Percentiles rank a stretch among this genome's conserved stretches.
These are phyloP conservation scores for Coniella lustricola DNA, from an alignment of 2,329 filamentous ascomycete genomes.

Conservation along the genomic window DNA sequence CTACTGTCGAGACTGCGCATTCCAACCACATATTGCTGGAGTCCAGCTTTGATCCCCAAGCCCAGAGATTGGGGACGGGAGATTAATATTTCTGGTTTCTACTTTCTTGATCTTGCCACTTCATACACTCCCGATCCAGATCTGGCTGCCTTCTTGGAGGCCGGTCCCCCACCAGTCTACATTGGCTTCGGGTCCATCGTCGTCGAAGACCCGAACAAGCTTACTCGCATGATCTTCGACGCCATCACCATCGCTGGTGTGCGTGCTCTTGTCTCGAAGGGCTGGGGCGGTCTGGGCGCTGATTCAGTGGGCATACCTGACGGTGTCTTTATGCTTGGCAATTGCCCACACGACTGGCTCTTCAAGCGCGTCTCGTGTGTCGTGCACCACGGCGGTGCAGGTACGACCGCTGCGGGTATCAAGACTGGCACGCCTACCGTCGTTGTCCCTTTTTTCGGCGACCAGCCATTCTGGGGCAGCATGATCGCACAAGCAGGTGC, in stretches of 20 bases:
- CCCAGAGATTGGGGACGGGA: slow-evolving; percentile 65
- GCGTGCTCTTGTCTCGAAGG: slow-evolving; percentile 77
- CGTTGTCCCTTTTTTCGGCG: slow-evolving; percentile 80
- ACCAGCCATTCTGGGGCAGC: slow-evolving; percentile 76
- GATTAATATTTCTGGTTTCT: slow-evolving; percentile 71
- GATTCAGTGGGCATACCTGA: slow-evolving; percentile 65
- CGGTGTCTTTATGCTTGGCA: slow-evolving; percentile 75
- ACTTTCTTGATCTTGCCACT: slow-evolving; percentile 61
- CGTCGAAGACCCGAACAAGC: slow-evolving; percentile 64
- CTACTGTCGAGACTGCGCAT: slow-evolving; percentile 68
- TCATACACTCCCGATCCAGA: slow-evolving; percentile 60
- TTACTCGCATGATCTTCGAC: slow-evolving; percentile 67
- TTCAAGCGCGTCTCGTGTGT: slow-evolving; percentile 76
- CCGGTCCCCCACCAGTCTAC: slow-evolving; percentile 67
- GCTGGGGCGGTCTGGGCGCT: slow-evolving; percentile 78
- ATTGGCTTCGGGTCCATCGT: slow-evolving; percentile 82
- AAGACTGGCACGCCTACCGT: slow-evolving; percentile 72
- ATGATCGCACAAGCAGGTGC: slow-evolving; percentile 69
- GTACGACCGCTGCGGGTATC: slow-evolving; percentile 83
- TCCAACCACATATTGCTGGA: slow-evolving; percentile 91
- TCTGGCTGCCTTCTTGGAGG: slow-evolving; percentile 57
- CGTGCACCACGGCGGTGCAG: slow-evolving; percentile 81
- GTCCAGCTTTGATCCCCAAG: slow-evolving; percentile 55
- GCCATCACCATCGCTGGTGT: slow-evolving; percentile 60
- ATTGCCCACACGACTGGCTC: slow-evolving; percentile 83